Conservation (phyloP, 148 eudicot species). For the Chenopodium suecicum region DNA sequence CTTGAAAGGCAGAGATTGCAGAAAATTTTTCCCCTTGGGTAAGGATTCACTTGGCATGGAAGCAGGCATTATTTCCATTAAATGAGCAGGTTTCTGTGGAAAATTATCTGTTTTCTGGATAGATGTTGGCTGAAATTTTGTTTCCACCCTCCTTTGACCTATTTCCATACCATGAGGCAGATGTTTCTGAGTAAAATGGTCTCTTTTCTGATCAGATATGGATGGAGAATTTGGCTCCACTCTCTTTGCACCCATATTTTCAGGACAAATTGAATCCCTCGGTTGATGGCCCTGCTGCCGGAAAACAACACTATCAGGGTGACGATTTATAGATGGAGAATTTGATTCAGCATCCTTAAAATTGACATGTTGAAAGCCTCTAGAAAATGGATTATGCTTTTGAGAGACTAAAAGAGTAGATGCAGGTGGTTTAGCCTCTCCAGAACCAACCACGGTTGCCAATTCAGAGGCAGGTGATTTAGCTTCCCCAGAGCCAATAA, state of each 20-base stretch:
- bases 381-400: slow-evolving; percentile 34
- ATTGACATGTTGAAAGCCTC: slow-evolving; percentile 35
- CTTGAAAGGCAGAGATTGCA: slow-evolving; percentile 45
- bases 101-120: slow-evolving; percentile 30
- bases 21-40: slow-evolving; percentile 34
- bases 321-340: slow-evolving; percentile 35
- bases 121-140: slow-evolving; percentile 34
- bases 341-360: slow-evolving; percentile 44
- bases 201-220: slow-evolving; percentile 33
- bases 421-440: slow-evolving; percentile 30
- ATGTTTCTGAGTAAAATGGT: slow-evolving; percentile 30
- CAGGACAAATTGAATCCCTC: slow-evolving; percentile 36
- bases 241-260: slow-evolving; percentile 36
- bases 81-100: slow-evolving; percentile 21
- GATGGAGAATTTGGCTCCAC: slow-evolving; percentile 54
- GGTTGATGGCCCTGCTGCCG: slow-evolving; percentile 41
- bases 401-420: slow-evolving; percentile 26
- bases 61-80: slow-evolving; percentile 30
- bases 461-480: slow-evolving; percentile 30
- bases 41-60: slow-evolving; percentile 31
- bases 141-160: slow-evolving; percentile 42
- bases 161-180: slow-evolving; percentile 21
- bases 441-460: slow-evolving; percentile 38
- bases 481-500: slow-evolving; percentile 34
- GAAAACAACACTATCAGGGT: slow-evolving; percentile 18